phyloP scores from a whole-genome alignment of 495 filamentous ascomycete genomes.

The Tuber microsphaerosporum region DNA sequence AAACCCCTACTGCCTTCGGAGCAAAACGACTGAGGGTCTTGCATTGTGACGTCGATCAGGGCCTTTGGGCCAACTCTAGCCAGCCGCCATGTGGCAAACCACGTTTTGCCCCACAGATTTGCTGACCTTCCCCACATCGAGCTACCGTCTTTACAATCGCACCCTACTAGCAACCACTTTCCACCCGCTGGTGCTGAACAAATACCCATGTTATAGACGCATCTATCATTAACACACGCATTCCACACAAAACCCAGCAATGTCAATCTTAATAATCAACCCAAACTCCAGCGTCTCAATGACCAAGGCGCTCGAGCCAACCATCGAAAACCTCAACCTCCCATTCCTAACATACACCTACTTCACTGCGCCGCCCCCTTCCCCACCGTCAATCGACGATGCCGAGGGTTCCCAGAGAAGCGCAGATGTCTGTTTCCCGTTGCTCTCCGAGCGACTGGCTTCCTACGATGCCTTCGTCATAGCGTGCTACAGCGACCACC shows the following conservation, averaged over 20 bases:
- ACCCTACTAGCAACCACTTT: background rate
- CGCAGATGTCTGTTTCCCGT: conserved; percentile 51
- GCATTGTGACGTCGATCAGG: background rate
- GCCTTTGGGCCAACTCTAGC: background rate
- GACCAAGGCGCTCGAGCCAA: conserved; percentile 65
- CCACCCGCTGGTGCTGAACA: background rate
- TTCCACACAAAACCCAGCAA: conserved; percentile 4
- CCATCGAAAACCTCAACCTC: conserved; percentile 45
- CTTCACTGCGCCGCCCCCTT: conserved; percentile 50
- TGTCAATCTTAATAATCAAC: conserved; percentile 71
- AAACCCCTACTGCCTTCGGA: background rate
- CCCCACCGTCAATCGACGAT: conserved; percentile 61
- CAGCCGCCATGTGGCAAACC: background rate
- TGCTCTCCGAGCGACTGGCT: conserved; percentile 49
- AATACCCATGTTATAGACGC: background rate
- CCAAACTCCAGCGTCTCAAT: conserved; percentile 80
- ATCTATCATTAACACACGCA: background rate
- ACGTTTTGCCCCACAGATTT: background rate
- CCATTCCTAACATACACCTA: conserved; percentile 42
- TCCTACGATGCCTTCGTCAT: conserved; percentile 70
- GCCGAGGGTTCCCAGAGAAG: conserved; percentile 51
- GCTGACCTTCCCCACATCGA: background rate
- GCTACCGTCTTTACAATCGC: background rate
- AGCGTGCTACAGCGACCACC: conserved; percentile 84
- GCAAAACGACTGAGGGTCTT: background rate